Evolutionary conservation across 805 yeast species (phyloP).

Genomic region (Yamadazyma tumulicola): DNA sequence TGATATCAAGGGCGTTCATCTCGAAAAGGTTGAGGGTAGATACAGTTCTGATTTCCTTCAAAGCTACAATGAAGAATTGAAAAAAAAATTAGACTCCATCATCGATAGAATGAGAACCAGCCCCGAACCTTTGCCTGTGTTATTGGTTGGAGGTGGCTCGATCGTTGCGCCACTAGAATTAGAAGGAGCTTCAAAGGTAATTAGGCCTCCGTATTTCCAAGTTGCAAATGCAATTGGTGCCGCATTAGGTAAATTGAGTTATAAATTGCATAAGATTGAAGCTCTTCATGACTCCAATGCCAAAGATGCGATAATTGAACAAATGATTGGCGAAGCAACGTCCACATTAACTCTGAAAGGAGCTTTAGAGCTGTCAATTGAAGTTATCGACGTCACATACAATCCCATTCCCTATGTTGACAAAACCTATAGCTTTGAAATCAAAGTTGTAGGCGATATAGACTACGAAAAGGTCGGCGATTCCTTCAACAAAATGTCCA

Average conservation of each 20-base stretch:
- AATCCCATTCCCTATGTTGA: slow-evolving; percentile 33
- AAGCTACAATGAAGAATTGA: slow-evolving; percentile 14
- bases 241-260: slow-evolving; percentile 28
- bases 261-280: slow-evolving; percentile 19
- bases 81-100: slow-evolving; percentile 31
- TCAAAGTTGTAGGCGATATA: slow-evolving; percentile 43
- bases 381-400: slow-evolving; percentile 19
- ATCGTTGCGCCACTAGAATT: slow-evolving; percentile 36
- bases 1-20: slow-evolving; percentile 20
- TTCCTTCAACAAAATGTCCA: neutral
- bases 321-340: slow-evolving; percentile 14
- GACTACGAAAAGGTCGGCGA: slow-evolving; percentile 26
- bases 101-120: slow-evolving; percentile 45
- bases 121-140: slow-evolving; percentile 40
- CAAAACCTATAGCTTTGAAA: slow-evolving; percentile 28
- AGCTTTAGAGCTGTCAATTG: slow-evolving; percentile 17
- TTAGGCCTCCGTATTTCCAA: slow-evolving; percentile 38
- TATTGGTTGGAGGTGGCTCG: slow-evolving; percentile 51
- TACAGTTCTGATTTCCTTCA: slow-evolving; percentile 12
- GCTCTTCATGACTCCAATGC: slow-evolving; percentile 5
- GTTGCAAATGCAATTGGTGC: slow-evolving; percentile 48
- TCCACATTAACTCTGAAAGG: slow-evolving; percentile 20
- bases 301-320: slow-evolving; percentile 14
- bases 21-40: neutral
- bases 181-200: slow-evolving; percentile 40